Evolutionary conservation across 176 grass and related monocot species (phyloP), one percentile per base, ranked within the genome.

Genomic region (Hyparrhenia diplandra): DNA sequence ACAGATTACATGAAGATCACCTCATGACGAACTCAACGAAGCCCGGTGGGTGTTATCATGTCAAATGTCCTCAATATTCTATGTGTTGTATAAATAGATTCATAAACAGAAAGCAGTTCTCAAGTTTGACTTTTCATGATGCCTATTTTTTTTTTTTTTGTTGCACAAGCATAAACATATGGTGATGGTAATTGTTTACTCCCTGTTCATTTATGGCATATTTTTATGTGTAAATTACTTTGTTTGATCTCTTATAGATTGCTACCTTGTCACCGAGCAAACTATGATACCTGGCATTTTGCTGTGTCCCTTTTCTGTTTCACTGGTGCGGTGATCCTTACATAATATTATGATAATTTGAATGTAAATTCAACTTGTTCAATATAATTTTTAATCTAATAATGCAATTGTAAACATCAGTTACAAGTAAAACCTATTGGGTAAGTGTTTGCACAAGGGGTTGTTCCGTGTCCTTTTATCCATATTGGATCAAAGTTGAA

Each of bases 251-350:
- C 42, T 14, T 45, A 45, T 45, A 45, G 42, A 45, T 45, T 45
- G 42, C 13, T 45, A 13, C 42, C 42, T 45, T 45, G 42, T 45
- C 13, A 45, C 42, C 13, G 13, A 45, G 3, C 42, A 14, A 45
- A 13, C 12, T 45, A 45, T 45, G 42, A 14, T 45, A 45, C 42
- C 68, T 80, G 34, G 0, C 20, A 66, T 31, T 63, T 40, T 64
- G 16, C 64, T 79, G 14, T 55, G 31, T 40, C 14, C 60, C 67
- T 75, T n/a, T 29, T 80, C 62, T 68, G 70, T 80, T 78, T 60
- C n/a, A 46, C 14, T 35, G 63, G 3, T 7, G 31, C 64, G 21
- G 39, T 81, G n/a, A 35, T 49, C 36, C 32, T 86, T 60, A 68
- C 61, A 74, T 80, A 45, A n/a, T 37, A 5, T 39, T 67, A 45